Evolutionary conservation across 148 eudicot species (phyloP).

Genomic region (Diospyros kaki): DNA sequence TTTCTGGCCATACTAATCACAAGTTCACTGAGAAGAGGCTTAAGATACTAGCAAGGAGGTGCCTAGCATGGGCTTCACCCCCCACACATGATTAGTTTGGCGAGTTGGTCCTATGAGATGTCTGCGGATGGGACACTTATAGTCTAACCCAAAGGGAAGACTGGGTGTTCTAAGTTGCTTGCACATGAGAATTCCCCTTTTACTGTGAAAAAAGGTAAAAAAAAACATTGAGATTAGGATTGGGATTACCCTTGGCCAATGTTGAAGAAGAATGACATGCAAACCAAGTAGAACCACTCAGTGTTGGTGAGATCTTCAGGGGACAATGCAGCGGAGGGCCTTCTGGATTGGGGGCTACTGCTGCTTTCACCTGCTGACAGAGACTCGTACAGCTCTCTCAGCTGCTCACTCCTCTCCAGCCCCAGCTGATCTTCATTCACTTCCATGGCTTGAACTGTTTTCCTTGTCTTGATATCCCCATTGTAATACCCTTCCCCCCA

Average conservation of each 20-base stretch:
- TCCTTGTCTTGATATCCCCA: constrained; percentile 80
- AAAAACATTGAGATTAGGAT: not conserved
- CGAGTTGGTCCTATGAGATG: too few relatives aligned
- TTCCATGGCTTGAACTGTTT: constrained; percentile 54
- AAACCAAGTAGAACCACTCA: constrained; percentile 74
- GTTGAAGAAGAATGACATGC: constrained; percentile 59
- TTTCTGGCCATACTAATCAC: too few relatives aligned
- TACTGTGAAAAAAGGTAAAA: not conserved
- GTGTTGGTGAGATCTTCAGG: constrained; percentile 71
- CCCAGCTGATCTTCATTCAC: constrained; percentile 39
- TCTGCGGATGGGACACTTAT: too few relatives aligned
- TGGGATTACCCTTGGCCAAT: constrained; percentile 52
- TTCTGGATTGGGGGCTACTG: constrained; percentile 41
- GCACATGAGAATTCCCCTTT: too few relatives aligned
- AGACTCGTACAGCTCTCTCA: constrained; percentile 58
- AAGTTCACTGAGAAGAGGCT: too few relatives aligned
- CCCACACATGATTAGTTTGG: too few relatives aligned
- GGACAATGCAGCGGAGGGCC: constrained; percentile 65
- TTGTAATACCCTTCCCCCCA: constrained; percentile 82
- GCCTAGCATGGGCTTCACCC: too few relatives aligned
- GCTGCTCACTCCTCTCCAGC: constrained; percentile 65
- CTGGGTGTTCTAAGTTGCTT: too few relatives aligned
- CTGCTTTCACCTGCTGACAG: constrained; percentile 38
- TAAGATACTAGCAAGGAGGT: too few relatives aligned
- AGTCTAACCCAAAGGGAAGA: too few relatives aligned